phyloP scores from a whole-genome alignment of 768 basidiomycete species.

The Lentinula guzmanii region DNA sequence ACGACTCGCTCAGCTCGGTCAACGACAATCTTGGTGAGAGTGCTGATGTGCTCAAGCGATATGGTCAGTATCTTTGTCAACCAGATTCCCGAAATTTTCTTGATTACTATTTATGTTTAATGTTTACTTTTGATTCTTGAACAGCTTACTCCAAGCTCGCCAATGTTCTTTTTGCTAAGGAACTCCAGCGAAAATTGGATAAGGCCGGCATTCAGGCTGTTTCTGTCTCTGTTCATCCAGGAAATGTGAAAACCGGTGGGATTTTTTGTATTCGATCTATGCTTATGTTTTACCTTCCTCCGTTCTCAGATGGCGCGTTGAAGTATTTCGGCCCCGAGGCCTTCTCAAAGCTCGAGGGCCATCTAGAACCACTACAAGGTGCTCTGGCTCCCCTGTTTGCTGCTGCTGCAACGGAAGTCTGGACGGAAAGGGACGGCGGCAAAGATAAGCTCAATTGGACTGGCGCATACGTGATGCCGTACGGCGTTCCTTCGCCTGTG shows the following conservation, averaged over 20 bases:
- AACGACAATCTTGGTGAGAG: conserved; percentile 1
- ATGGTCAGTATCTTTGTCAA: not conserved
- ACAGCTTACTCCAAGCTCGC: conserved; percentile 46
- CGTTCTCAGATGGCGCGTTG: not conserved
- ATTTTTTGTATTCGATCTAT: conserved; percentile 7
- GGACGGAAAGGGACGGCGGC: conserved; percentile 5
- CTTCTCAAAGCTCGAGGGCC: not conserved
- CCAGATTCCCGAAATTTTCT: not conserved
- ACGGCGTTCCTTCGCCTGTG: conserved; percentile 17
- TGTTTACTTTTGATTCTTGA: too few species aligned
- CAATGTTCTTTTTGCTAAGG: conserved; percentile 40
- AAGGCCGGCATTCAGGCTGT: conserved; percentile 26
- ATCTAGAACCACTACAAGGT: conserved; percentile 21
- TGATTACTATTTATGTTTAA: conserved; percentile 11
- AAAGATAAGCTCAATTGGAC: conserved; percentile 24
- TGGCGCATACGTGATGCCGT: conserved; percentile 31
- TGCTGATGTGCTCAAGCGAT: not conserved
- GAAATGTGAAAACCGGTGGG: conserved; percentile 29
- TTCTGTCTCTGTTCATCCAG: conserved; percentile 36
- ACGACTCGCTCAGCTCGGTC: not conserved
- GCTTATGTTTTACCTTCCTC: conserved; percentile 8
- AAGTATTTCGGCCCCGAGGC: not conserved
- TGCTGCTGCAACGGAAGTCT: conserved; percentile 29
- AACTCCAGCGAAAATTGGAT: conserved; percentile 43
- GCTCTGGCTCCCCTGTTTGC: conserved; percentile 32